Percentiles rank a stretch among this genome's conserved stretches.
These are phyloP conservation scores for Hypoxylon sp. DNA, from an alignment of 2,329 filamentous ascomycete genomes.

Conservation along the genomic window DNA sequence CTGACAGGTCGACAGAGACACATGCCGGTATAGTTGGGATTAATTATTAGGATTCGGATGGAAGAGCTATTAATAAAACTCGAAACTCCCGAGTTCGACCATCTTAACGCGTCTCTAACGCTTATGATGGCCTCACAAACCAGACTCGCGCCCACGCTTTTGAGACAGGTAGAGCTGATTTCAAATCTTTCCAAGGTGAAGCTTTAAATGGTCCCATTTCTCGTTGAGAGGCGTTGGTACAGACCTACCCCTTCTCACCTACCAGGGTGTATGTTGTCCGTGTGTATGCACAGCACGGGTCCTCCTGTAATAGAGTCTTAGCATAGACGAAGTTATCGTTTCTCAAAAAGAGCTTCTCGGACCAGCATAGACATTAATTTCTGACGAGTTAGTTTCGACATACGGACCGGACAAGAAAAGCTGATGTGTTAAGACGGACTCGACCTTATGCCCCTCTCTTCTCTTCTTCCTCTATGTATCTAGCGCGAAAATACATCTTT, in stretches of 20 bases:
- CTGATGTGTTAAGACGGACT: slow-evolving; percentile 1
- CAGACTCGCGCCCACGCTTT: not conserved
- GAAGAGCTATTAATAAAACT: slow-evolving; percentile 11
- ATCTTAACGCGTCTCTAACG: slow-evolving; percentile 2
- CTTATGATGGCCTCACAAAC: slow-evolving; percentile 20
- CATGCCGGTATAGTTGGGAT: slow-evolving; percentile 10
- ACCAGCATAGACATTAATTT: slow-evolving; percentile 16
- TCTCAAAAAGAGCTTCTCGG: slow-evolving; percentile 26
- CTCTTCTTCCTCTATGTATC: not conserved
- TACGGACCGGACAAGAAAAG: slow-evolving; percentile 14
- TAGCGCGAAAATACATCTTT: not conserved
- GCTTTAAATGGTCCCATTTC: slow-evolving; percentile 8
- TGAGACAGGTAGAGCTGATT: not conserved
- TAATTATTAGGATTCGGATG: slow-evolving; percentile 7
- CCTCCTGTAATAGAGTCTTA: slow-evolving; percentile 23
- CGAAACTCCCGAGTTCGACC: slow-evolving; percentile 6
- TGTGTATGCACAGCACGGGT: slow-evolving; percentile 32
- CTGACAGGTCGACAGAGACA: slow-evolving; percentile 16
- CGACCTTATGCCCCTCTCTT: slow-evolving; percentile 13
- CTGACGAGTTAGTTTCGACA: slow-evolving; percentile 23
- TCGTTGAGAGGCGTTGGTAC: slow-evolving; percentile 25
- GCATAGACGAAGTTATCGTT: slow-evolving; percentile 16
- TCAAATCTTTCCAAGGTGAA: slow-evolving; percentile 14
- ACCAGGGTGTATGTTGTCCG: slow-evolving; percentile 27
- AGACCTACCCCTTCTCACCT: slow-evolving; percentile 28